These are phyloP conservation scores for Symbiodinium pilosum DNA, from an alignment of 73 alveolate species.

Conservation along the genomic window DNA sequence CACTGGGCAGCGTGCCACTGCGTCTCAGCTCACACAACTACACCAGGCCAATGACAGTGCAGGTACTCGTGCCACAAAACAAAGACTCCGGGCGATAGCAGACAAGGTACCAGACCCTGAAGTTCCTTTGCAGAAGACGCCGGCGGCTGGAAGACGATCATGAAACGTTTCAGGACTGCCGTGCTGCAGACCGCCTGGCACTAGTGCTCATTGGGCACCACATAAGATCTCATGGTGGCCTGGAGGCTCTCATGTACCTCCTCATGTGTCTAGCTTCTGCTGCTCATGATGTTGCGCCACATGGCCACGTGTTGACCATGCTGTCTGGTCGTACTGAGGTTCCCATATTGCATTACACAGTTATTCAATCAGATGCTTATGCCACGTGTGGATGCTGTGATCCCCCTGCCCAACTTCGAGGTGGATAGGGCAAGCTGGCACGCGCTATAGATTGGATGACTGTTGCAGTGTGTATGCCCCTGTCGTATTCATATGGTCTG, in stretches of 20 bases:
- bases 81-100: not conserved
- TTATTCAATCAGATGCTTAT: not conserved
- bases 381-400: not conserved
- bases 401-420: not conserved
- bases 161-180: not conserved
- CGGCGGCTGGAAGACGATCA: not conserved
- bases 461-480: not conserved
- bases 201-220: not conserved
- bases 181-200: not conserved
- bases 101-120: not conserved
- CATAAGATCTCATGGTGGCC: not conserved
- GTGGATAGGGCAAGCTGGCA: not conserved
- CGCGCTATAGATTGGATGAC: not conserved
- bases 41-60: not conserved
- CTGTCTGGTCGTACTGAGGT: not conserved
- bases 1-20: too few relatives aligned
- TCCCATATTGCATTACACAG: not conserved
- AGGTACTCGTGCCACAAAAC: not conserved
- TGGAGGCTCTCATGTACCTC: not conserved
- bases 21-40: not conserved
- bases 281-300: not conserved
- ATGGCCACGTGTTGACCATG: not conserved
- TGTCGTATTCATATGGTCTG: not conserved
- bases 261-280: not conserved
- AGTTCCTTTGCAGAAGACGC: not conserved